Evolutionary conservation across 2,329 filamentous ascomycete genomes (phyloP), one percentile per base, ranked within the genome.

Genomic region (Diaporthe australafricana): DNA sequence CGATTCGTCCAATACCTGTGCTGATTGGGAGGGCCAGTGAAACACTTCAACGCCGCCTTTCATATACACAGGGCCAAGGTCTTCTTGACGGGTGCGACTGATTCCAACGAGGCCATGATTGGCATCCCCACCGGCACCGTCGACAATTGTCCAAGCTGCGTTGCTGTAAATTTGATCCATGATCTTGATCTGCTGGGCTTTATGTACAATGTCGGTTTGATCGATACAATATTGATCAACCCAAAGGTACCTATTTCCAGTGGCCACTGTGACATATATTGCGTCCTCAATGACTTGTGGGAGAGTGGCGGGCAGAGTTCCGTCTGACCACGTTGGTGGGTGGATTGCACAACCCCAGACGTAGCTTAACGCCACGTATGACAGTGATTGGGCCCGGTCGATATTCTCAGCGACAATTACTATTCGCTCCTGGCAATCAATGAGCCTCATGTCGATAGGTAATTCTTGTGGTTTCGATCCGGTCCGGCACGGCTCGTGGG

Each of bases 241-340:
- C 32, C 53, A 56, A 2, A 56, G 53, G 3, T 56, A 56, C 2
- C 53, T 9, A 38, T 11, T 22, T 25, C 53, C 53, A 38, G 32
- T 25, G 1, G n/a, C 12, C 5, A 40, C 0, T 25, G 53, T 56
- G 6, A 56, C 20, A 5, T 22, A 1, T 5, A 56, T 56, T 7
- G 53, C 53, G 32, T 56, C 53, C n/a, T 56, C 32, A 3, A 56
- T 56, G n/a, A 40, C 53, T 8, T 56, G 53, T 22, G 53, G 53
- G 4, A 56, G 11, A 5, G 5, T 7, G 30, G 5, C n/a, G 12
- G 53, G 53, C 1, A 56, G 53, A 16, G 2, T 2, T 4, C 20
- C n/a, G n/a, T 16, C 12, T 5, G 20, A 0, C 8, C 16, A 32
- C 2, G 22, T 56, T 22, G 9, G 53, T 1, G 32, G 32, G 3